Base-by-base conservation (phyloP, 768 basidiomycete genomes). In the Lentinula aciculospora region DNA sequence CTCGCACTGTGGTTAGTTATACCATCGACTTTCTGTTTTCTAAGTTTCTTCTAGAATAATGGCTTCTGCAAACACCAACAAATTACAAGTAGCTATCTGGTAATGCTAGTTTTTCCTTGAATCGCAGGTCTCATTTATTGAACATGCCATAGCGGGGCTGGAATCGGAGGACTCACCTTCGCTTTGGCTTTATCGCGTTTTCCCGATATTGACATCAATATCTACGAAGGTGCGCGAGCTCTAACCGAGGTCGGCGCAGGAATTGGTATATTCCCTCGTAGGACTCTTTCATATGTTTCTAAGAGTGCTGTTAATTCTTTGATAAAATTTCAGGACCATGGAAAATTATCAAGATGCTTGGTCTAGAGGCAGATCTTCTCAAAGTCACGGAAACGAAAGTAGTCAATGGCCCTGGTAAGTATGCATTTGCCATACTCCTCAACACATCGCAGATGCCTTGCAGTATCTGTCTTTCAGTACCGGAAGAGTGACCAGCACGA, bases 241-340 rank as follows among this genome's bases (percentile, higher is more conserved):
- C 74, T 84, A 42, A 68, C 74, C 25, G 84, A 84, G 67, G 40
- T 84, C 25, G 84, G 84, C n/a, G 83, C 83, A 17, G 84, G 84
- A n/a, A 74, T 86, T 54, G 81, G 80, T 3, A 63, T 85, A 8
- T 84, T 75, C 62, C 73, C 74, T 25, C 77, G 82, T 72, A 67
- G 62, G 70, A 68, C 13, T 50, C 48, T 47, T 67, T 68, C 48
- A 64, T 64, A 63, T 7, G 25, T 3, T 8, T 12, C 37, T n/a
- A 13, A 40, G 4, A 31, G 31, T 28, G 27, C 37, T 36, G 36
- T 21, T 17, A 2, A 29, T 23, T 13, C 4, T 28, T 13, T 13
- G 9, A n/a, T n/a, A n/a, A n/a, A n/a, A n/a, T n/a, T 54, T 34
- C 51, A 80, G 79, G 79, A 10, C 69, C 79, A 56, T 82, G 80